Conservation (phyloP, 805 yeast genomes). For the Candida silvatica region DNA sequence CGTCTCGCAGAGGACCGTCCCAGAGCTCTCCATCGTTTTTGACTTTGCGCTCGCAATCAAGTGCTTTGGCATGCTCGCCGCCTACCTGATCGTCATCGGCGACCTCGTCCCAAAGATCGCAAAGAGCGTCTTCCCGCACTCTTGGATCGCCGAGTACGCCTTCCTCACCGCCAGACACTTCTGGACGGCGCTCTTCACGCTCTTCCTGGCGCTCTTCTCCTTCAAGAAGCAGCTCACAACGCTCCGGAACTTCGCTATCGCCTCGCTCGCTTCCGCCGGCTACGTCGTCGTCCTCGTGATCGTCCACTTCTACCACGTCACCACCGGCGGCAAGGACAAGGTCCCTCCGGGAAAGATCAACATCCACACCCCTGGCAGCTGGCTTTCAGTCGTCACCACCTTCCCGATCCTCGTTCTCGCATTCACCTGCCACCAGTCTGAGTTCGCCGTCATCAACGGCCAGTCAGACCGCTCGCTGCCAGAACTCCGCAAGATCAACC, state of each 20-base stretch:
- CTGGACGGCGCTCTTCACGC: constrained; percentile 57
- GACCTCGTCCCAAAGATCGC: constrained; percentile 60
- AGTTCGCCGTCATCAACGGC: constrained; percentile 85
- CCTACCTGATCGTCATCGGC: constrained; percentile 62
- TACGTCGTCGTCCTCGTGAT: constrained; percentile 70
- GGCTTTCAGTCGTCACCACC: constrained; percentile 49
- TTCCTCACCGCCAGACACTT: constrained; percentile 35
- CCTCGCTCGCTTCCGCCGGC: constrained; percentile 74
- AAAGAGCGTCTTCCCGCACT: constrained; percentile 18
- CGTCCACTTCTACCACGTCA: constrained; percentile 56
- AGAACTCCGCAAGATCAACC: constrained; percentile 38
- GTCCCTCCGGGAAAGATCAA: constrained; percentile 43
- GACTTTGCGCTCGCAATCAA: constrained; percentile 64
- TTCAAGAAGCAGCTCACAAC: constrained; percentile 73
- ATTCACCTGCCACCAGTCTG: constrained; percentile 92
- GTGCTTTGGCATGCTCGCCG: constrained; percentile 64
- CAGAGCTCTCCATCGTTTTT: constrained; percentile 50
- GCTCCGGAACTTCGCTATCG: constrained; percentile 73
- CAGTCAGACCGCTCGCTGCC: constrained; percentile 45
- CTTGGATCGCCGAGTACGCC: constrained; percentile 10
- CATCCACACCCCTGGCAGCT: constrained; percentile 36
- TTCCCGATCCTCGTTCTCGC: constrained; percentile 93
- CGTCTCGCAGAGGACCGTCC: constrained; percentile 51
- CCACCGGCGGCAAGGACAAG: constrained; percentile 47
- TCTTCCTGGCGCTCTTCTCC: constrained; percentile 51